Evolutionary conservation across 352 stramenopile species (phyloP), one percentile per base, ranked within the genome.

Genomic region (Globisporangium uncinulatum): DNA sequence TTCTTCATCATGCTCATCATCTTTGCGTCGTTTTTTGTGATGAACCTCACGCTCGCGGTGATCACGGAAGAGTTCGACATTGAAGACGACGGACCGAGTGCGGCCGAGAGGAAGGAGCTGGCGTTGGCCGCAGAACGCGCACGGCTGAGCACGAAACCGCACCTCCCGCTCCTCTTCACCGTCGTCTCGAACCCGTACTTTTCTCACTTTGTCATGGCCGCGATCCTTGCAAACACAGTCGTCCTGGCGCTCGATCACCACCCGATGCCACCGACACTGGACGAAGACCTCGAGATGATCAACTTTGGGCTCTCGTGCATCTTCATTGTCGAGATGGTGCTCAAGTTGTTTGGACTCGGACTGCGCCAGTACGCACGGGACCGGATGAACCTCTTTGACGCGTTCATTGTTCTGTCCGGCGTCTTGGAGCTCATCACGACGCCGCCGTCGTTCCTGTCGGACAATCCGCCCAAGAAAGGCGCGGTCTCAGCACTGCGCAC

Each of bases 1-100:
- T 97, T 95, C 62, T 98, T 98, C 57, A 71, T 95, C n/a, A 59
- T 79, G 2, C 65, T 98, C 1, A 85, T 98, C 21, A 86, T 97
- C 44, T 94, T 97, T 37, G 94, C 86, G 19, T 89, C 85, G 0
- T 97, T 97, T 57, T 97, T 98, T 61, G 73, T 97, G n/a, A 89
- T 98, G 67, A 97, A 98, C 59, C 66, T 98, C 24, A 88, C 86
- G 8, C 76, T 98, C 17, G 92, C 91, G 9, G 92, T 98, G 51
- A 92, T 98, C 65, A 94, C 82, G 17, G 83, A 96, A 19, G 83
- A 95, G 37, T 97, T 96, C 55, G 87, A 86, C 32, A 67, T 92
- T 13, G 82, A 92, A 36, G 78, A 89, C 43, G 70, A 64, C 8
- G 62, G 63, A 4, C 57, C 51, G 7, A 68, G 61, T 3, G 51